Evolutionary conservation across 2,329 filamentous ascomycete species (phyloP), one percentile per base, ranked within the genome.

Genomic region (Colletotrichum cuscutae): DNA sequence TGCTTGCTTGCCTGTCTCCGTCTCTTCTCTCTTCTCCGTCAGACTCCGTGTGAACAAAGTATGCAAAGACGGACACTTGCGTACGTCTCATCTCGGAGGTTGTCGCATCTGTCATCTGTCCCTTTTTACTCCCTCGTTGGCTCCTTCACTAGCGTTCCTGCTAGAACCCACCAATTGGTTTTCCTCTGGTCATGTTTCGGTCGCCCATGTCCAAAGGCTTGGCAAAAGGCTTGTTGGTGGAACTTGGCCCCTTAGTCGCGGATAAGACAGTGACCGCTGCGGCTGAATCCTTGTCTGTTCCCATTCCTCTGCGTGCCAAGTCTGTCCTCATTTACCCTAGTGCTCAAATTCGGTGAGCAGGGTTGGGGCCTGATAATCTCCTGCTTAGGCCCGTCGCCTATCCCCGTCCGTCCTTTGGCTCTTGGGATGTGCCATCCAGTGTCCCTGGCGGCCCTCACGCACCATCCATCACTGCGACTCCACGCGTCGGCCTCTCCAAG

Each of bases 241-340:
- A 69, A 63, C 65, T 72, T 58, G 37, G 37, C 69, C 57, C 65
- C 70, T 72, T 49, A 63, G 70, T 65, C 54, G 60, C 53, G 70
- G 65, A 64, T 69, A 69, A 69, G 53, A 70, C 60, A 69, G 58
- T 62, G 68, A 37, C 52, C 65, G 58, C 70, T 72, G 60, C 60
- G 60, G 42, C 59, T 64, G 56, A 60, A 65, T 60, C 65, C 60
- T 60, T 60, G 65, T 37, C 70, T 35, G n/a, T 61, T 35, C 24
- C 42, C 32, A 64, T 65, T n/a, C 42, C 65, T 56, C 30, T 24
- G 60, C 46, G 54, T 32, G 52, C 67, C 67, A 59, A 69, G 67
- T 58, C 52, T 49, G 26, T 26, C 53, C 53, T 49, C 42, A 13
- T 60, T 24, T 53, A 59, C 53, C 54, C 70, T 65, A 52, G 65